phyloP scores from a whole-genome alignment of 345 rosid genomes.

The Eucalyptus guilfoylei region DNA sequence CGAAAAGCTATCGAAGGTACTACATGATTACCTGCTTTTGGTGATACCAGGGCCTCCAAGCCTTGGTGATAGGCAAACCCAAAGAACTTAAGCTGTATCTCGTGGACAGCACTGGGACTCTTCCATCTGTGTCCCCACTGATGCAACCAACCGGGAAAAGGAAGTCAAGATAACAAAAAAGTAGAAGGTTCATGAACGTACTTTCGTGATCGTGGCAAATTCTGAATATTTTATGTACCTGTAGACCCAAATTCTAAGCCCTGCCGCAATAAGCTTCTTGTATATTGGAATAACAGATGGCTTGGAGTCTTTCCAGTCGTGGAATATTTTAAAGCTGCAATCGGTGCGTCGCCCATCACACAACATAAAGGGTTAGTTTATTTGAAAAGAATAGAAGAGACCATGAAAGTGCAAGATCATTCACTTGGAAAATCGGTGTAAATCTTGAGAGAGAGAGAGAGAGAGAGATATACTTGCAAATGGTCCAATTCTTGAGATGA shows the following conservation, averaged over 20 bases:
- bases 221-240: conserved; percentile 23
- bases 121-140: conserved; percentile 98
- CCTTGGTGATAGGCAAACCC: conserved; percentile 43
- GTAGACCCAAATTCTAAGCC: conserved; percentile 82
- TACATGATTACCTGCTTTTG: conserved; percentile 41
- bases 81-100: conserved; percentile 57
- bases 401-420: neutral
- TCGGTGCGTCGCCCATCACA: neutral
- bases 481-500: conserved; percentile 65
- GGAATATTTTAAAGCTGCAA: conserved; percentile 38
- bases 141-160: neutral
- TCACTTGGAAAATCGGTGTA: neutral
- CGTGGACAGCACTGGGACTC: conserved; percentile 89
- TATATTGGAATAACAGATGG: conserved; percentile 76
- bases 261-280: conserved; percentile 65
- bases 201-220: neutral
- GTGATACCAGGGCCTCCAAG: conserved; percentile 92
- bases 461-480: conserved; percentile 59
- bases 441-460: neutral
- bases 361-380: neutral
- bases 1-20: neutral
- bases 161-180: neutral
- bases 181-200: neutral
- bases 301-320: conserved; percentile 39
- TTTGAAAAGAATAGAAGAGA: neutral